phyloP scores from a whole-genome alignment of 2,329 filamentous ascomycete genomes.

The Teratosphaeria destructans region DNA sequence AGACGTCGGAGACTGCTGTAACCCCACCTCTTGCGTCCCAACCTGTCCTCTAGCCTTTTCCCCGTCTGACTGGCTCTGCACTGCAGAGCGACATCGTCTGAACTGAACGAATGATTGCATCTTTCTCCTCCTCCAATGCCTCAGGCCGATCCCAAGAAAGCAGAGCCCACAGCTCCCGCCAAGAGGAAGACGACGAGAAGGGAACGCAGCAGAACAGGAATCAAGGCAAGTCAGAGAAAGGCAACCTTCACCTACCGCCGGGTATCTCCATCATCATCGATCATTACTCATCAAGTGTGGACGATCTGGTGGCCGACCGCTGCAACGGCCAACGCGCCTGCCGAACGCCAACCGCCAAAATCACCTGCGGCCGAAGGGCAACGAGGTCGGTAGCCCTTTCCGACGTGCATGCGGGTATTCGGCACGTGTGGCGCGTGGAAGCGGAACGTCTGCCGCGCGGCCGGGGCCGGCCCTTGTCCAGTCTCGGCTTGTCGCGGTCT shows the following conservation, averaged over 20 bases:
- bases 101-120: conserved; percentile 13
- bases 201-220: not conserved
- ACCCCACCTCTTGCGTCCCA: not conserved
- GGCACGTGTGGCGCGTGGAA: not conserved
- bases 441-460: not conserved
- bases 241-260: not conserved
- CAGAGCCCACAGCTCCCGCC: not conserved
- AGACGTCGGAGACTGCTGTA: not conserved
- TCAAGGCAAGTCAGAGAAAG: not conserved
- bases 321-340: not conserved
- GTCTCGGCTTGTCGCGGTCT: not conserved
- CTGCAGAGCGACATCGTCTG: conserved; percentile 13
- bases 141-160: not conserved
- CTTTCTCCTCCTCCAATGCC: not conserved
- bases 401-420: not conserved
- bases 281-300: not conserved
- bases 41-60: conserved; percentile 6
- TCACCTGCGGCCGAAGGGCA: not conserved
- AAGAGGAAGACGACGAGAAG: not conserved
- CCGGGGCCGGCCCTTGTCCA: not conserved
- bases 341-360: not conserved
- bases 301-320: not conserved
- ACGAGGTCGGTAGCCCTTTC: not conserved
- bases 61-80: conserved; percentile 16
- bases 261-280: not conserved